Evolutionary conservation across 345 rosid species (phyloP).

Genomic region (Clausena lansium): DNA sequence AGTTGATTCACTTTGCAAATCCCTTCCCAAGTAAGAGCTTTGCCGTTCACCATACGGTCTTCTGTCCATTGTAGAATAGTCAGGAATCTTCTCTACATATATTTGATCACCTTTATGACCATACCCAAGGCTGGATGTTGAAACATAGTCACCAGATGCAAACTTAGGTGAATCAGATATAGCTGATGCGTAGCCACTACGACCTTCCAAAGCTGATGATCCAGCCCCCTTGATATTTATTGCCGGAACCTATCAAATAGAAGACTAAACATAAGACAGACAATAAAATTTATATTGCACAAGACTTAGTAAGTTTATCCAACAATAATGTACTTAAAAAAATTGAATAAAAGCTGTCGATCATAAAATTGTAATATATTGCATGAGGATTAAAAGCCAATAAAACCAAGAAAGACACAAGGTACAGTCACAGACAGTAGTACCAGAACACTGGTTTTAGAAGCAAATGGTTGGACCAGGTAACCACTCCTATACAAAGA

Average conservation of each 20-base stretch:
- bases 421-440: neutral
- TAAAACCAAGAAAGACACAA: neutral
- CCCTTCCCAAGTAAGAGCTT: slow-evolving; percentile 67
- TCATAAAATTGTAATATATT: neutral
- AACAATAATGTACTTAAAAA: neutral
- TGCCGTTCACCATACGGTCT: slow-evolving; percentile 74
- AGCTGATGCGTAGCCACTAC: slow-evolving; percentile 63
- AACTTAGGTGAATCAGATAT: slow-evolving; percentile 76
- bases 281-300: neutral
- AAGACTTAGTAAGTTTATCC: neutral
- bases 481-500: neutral
- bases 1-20: slow-evolving; percentile 63
- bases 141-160: slow-evolving; percentile 59
- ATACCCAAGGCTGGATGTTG: slow-evolving; percentile 69
- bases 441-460: neutral
- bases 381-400: neutral
- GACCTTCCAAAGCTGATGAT: slow-evolving; percentile 61
- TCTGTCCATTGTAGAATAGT: slow-evolving; percentile 66
- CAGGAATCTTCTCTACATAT: slow-evolving; percentile 70
- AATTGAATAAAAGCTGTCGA: neutral
- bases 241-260: slow-evolving; percentile 38
- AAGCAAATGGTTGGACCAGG: neutral
- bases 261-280: neutral
- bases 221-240: slow-evolving; percentile 49
- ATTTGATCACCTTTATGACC: slow-evolving; percentile 71